Evolutionary conservation across 139 green algal species (phyloP).

Genomic region (Zygnema cylindricum): DNA sequence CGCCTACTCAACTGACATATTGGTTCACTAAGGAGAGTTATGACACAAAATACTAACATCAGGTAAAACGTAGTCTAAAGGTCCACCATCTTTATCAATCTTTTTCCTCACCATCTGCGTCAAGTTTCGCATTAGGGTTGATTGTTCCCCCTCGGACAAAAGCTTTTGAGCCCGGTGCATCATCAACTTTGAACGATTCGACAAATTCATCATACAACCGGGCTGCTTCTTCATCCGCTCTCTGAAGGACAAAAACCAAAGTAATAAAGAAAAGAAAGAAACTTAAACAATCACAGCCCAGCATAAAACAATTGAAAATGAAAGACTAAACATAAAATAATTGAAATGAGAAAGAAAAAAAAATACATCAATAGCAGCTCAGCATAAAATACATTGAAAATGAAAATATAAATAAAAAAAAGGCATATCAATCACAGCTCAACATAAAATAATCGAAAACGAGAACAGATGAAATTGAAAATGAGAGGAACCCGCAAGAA

Average conservation of each 20-base stretch:
- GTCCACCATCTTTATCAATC: too few species aligned
- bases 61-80: too few species aligned
- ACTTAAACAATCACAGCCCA: too few species aligned
- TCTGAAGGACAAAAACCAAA: conserved; percentile 22
- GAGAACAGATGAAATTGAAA: background rate
- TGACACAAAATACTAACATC: too few species aligned
- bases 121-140: conserved; percentile 28
- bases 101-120: background rate
- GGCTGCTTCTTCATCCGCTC: conserved; percentile 75
- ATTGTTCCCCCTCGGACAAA: conserved; percentile 64
- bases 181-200: conserved; percentile 78
- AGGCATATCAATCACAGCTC: too few species aligned
- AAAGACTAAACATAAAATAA: too few species aligned
- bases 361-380: background rate
- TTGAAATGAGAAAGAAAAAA: background rate
- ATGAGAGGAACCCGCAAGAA: background rate
- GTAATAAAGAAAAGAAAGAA: background rate
- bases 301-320: background rate
- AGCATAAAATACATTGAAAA: too few species aligned
- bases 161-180: conserved; percentile 47
- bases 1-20: too few species aligned
- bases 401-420: too few species aligned
- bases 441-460: too few species aligned
- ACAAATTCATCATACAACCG: conserved; percentile 92
- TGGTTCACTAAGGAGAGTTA: too few species aligned